phyloP scores from a whole-genome alignment of 768 basidiomycete genomes.

The Leucocoprinus leucothites region DNA sequence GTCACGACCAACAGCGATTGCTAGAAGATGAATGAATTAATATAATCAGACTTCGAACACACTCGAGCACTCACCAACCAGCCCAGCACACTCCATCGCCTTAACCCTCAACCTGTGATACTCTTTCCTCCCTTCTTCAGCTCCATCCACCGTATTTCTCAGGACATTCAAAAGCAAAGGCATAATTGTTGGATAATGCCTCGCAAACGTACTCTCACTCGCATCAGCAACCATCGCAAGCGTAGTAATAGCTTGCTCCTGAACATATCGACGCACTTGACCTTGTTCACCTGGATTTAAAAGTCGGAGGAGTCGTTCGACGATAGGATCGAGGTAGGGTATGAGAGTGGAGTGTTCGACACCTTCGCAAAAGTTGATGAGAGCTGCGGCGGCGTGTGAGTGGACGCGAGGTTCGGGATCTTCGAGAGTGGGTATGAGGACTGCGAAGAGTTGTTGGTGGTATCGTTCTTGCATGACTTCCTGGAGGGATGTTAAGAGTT shows the following conservation, averaged over 20 bases:
- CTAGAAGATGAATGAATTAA: slow-evolving; percentile 30
- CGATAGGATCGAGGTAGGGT: slow-evolving; percentile 78
- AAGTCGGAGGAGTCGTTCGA: slow-evolving; percentile 66
- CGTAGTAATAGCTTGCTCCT: slow-evolving; percentile 86
- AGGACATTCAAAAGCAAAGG: slow-evolving; percentile 76
- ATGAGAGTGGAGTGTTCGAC: slow-evolving; percentile 69
- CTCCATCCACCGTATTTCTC: slow-evolving; percentile 52
- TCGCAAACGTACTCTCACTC: slow-evolving; percentile 73
- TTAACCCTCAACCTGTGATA: slow-evolving; percentile 72
- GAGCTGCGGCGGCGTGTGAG: slow-evolving; percentile 80
- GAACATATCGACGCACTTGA: slow-evolving; percentile 59
- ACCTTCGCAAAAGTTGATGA: slow-evolving; percentile 91
- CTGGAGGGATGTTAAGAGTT: slow-evolving; percentile 25
- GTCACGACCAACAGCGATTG: slow-evolving; percentile 83
- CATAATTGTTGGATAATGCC: slow-evolving; percentile 81
- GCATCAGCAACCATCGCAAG: slow-evolving; percentile 89
- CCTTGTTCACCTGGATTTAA: slow-evolving; percentile 53
- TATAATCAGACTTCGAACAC: neutral
- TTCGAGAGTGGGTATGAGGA: slow-evolving; percentile 69
- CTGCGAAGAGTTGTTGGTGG: slow-evolving; percentile 65
- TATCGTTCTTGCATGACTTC: slow-evolving; percentile 75
- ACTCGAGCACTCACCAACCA: slow-evolving; percentile 59
- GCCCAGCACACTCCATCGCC: slow-evolving; percentile 89
- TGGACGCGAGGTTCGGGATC: slow-evolving; percentile 79
- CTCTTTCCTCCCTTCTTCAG: slow-evolving; percentile 35